Conservation (phyloP, 2,329 filamentous ascomycete species). For the Amylocarpus encephaloides region DNA sequence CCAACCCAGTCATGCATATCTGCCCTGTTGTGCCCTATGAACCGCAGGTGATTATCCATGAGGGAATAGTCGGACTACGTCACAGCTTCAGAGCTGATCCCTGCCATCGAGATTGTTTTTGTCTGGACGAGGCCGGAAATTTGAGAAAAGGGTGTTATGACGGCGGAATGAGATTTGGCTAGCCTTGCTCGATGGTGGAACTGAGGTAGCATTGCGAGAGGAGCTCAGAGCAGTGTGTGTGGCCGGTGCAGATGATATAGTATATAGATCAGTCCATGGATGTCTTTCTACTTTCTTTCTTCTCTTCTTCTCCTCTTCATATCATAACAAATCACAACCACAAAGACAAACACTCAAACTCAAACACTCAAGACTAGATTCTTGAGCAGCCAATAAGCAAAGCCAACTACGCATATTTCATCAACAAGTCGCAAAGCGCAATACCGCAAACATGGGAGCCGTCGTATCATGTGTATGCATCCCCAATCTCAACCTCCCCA, state of each 20-base stretch:
- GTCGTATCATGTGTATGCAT: constrained; percentile 33
- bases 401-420: constrained; percentile 3
- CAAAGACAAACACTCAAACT: not conserved
- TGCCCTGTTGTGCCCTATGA: not conserved
- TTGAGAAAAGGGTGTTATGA: not conserved
- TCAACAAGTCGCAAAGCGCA: constrained; percentile 13
- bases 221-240: not conserved
- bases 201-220: not conserved
- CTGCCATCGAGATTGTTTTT: not conserved
- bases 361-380: constrained; percentile 7
- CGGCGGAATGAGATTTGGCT: not conserved
- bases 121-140: not conserved
- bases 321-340: constrained; percentile 8
- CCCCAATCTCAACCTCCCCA: not conserved
- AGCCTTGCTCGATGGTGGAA: not conserved
- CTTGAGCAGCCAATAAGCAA: constrained; percentile 10
- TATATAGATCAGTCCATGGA: not conserved
- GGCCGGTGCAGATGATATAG: not conserved
- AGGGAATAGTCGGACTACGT: constrained; percentile 2
- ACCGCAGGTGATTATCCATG: not conserved
- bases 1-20: not conserved
- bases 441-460: constrained; percentile 31
- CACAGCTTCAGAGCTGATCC: not conserved
- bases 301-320: not conserved
- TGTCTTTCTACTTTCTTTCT: not conserved